Evolutionary conservation across 2,329 filamentous ascomycete genomes (phyloP).

Genomic region (Clarireedia monteithiana): DNA sequence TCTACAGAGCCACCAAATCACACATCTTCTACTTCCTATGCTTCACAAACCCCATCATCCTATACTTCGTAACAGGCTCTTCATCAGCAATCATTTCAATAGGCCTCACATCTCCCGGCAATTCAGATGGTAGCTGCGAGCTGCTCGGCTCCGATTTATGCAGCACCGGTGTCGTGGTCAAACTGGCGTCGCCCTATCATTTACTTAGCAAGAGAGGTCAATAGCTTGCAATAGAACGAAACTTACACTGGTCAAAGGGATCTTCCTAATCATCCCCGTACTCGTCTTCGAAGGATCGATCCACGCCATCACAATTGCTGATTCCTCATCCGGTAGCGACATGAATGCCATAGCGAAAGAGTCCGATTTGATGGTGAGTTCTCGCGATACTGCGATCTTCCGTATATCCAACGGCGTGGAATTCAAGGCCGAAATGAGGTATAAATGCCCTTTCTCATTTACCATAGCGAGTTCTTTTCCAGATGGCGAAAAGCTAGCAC

Average conservation of each 20-base stretch:
- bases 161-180: background rate
- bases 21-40: background rate
- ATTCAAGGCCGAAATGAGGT: slow-evolving; percentile 33
- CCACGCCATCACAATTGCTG: slow-evolving; percentile 33
- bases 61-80: slow-evolving; percentile 4
- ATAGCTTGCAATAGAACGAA: too few relatives aligned
- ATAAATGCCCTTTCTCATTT: slow-evolving; percentile 35
- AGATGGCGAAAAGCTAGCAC: slow-evolving; percentile 32
- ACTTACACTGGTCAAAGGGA: slow-evolving; percentile 17
- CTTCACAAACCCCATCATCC: slow-evolving; percentile 7
- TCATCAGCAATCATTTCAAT: slow-evolving; percentile 6
- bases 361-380: slow-evolving; percentile 33
- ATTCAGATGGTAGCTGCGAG: background rate
- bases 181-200: background rate
- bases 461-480: slow-evolving; percentile 34
- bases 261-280: slow-evolving; percentile 29
- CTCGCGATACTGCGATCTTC: slow-evolving; percentile 30
- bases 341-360: slow-evolving; percentile 34
- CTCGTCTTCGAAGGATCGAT: slow-evolving; percentile 30
- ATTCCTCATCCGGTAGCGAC: slow-evolving; percentile 31
- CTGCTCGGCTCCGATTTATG: background rate
- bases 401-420: slow-evolving; percentile 33
- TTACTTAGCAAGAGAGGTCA: background rate
- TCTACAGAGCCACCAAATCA: too few relatives aligned
- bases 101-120: background rate